Evolutionary conservation across 345 rosid species (phyloP).

Genomic region (Boechera divaricarpa): DNA sequence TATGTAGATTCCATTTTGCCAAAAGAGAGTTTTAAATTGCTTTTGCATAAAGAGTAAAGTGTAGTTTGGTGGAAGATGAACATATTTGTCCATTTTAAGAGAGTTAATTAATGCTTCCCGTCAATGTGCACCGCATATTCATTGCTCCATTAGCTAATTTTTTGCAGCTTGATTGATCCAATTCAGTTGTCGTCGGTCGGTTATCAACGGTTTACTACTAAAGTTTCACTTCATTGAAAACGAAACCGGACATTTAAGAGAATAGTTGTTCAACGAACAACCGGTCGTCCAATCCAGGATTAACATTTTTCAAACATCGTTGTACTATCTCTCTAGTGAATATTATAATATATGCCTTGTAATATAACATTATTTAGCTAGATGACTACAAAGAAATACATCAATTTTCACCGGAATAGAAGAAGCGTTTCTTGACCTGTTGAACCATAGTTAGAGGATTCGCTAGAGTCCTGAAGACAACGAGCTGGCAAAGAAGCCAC

Average conservation of each 20-base stretch:
- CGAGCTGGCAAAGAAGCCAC: slow-evolving; percentile 16
- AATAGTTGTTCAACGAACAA: slow-evolving; percentile 22
- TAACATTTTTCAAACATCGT: neutral
- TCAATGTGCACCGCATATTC: slow-evolving; percentile 19
- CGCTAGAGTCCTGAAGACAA: slow-evolving; percentile 22
- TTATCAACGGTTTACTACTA: slow-evolving; percentile 14
- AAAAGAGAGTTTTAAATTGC: neutral
- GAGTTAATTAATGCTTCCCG: slow-evolving; percentile 9
- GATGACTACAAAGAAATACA: slow-evolving; percentile 7
- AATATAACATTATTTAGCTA: neutral
- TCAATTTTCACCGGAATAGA: slow-evolving; percentile 33
- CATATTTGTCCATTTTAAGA: slow-evolving; percentile 37
- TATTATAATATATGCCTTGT: slow-evolving; percentile 10
- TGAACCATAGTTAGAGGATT: slow-evolving; percentile 31
- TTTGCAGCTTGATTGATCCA: neutral
- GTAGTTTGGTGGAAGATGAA: slow-evolving; percentile 15
- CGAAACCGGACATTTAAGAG: neutral
- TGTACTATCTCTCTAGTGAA: slow-evolving; percentile 3
- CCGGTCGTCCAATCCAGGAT: slow-evolving; percentile 29
- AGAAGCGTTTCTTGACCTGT: slow-evolving; percentile 37
- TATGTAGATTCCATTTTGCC: neutral
- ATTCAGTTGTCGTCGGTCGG: slow-evolving; percentile 10
- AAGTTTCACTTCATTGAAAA: slow-evolving; percentile 12
- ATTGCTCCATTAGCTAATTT: slow-evolving; percentile 11
- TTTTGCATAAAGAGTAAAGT: slow-evolving; percentile 13